Conservation (phyloP, 116 monocot species). For the Posidonia oceanica region DNA sequence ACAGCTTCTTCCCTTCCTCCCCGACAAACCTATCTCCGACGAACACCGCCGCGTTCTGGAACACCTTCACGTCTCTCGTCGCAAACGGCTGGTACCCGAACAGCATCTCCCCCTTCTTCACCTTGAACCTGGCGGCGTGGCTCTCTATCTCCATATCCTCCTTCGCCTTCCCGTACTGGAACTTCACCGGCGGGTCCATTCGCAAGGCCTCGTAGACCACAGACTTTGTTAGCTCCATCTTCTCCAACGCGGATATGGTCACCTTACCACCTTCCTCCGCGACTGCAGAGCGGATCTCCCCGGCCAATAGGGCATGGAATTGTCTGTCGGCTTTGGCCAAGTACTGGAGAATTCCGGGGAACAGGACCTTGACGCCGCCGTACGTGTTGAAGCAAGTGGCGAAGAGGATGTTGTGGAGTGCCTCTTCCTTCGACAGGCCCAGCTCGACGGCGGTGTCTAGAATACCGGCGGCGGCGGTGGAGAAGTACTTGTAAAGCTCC, state of each 20-base stretch:
- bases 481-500: conserved; percentile 35
- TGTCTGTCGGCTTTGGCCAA: conserved; percentile 17
- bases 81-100: conserved; percentile 62
- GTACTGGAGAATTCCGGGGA: conserved; percentile 35
- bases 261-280: conserved; percentile 25
- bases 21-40: conserved; percentile 55
- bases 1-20: conserved; percentile 26
- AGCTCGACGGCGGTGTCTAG: conserved; percentile 28
- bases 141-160: conserved; percentile 53
- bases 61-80: conserved; percentile 36
- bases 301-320: conserved; percentile 28
- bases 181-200: conserved; percentile 67
- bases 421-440: conserved; percentile 36
- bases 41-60: conserved; percentile 28
- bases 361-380: conserved; percentile 40
- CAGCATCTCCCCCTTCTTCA: conserved; percentile 66
- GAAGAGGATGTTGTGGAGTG: conserved; percentile 59
- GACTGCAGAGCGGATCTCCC: conserved; percentile 35
- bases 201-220: conserved; percentile 71
- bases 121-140: conserved; percentile 42
- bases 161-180: conserved; percentile 67
- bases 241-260: conserved; percentile 35
- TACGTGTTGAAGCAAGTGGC: conserved; percentile 47
- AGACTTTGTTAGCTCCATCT: conserved; percentile 56
- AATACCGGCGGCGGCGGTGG: conserved; percentile 10